Evolutionary conservation across 192 early-diverging fungal species (phyloP), one percentile per base, ranked within the genome.

Genomic region (Linderina pennispora): DNA sequence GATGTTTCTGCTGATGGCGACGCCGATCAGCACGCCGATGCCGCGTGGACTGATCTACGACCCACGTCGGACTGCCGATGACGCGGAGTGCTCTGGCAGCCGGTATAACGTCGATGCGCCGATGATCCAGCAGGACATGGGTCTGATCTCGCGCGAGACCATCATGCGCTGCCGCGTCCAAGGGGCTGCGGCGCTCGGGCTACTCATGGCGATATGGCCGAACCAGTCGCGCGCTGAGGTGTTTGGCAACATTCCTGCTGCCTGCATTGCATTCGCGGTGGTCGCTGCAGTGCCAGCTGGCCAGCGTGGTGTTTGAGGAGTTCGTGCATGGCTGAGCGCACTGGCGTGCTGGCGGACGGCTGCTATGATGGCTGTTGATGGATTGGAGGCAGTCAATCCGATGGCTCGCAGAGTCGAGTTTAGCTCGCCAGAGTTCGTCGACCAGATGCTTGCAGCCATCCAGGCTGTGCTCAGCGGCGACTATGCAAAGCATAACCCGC

Each of bases 41-140:
- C 80, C 89, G 45, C 44, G 43, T 2, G 28, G 58, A 3, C 60
- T 78, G 19, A 46, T 77, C 35, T 62, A 72, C n/a, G 23, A 39
- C 33, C 23, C 31, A 10, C 42, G 26, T 10, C 5, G 11, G 6
- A 14, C 7, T 8, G 38, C 38, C 6, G 14, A 40, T 40, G 38
- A 14, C 21, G 21, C 14, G 8, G 8, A 16, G 20, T 21, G 3
- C 25, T 23, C 42, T n/a, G n/a, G n/a, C n/a, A 22, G 41, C 22
- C 64, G 66, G 57, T 60, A 89, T 53, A 91, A 92, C 53, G 77
- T 97, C 23, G 96, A 99, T 52, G 65, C 79, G 28, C 88, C 89
- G 14, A 97, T 99, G 93, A 65, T 90, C 19, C 71, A 79, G 37
- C 92, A 97, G 56, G 96, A 99, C 57, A 60, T 96, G 36, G 85